Conservation (phyloP, 1,284 basidiomycete genomes). For the Apiotrichum mycotoxinovorans region DNA sequence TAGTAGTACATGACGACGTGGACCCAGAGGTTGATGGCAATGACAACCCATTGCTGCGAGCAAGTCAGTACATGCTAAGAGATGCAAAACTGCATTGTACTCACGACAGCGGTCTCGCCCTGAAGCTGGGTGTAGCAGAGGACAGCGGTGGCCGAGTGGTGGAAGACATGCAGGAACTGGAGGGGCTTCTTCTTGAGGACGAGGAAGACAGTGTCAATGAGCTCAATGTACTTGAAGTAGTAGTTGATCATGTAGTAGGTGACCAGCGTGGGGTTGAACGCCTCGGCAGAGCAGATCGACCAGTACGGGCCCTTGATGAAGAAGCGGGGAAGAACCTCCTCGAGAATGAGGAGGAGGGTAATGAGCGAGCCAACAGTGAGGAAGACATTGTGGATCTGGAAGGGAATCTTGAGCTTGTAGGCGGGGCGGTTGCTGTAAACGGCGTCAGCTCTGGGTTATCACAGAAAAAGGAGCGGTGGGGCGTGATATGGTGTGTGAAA, state of each 20-base stretch:
- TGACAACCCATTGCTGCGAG: constrained; percentile 91
- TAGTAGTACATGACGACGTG: constrained; percentile 99
- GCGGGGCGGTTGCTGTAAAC: constrained; percentile 58
- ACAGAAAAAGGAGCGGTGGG: no score
- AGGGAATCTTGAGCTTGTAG: constrained; percentile 76
- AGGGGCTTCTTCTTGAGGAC: constrained; percentile 98
- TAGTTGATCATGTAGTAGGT: constrained; percentile 99
- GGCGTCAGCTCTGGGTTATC: constrained; percentile 1
- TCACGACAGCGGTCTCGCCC: constrained; percentile 81
- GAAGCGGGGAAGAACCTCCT: constrained; percentile 78
- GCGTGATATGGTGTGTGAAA: not conserved
- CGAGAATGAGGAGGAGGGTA: constrained; percentile 79
- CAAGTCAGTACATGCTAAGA: not conserved
- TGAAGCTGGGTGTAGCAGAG: constrained; percentile 93
- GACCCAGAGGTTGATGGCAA: constrained; percentile 85
- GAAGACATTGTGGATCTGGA: constrained; percentile 88
- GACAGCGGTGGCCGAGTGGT: constrained; percentile 96
- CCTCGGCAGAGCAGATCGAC: constrained; percentile 69
- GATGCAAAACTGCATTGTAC: constrained; percentile 16
- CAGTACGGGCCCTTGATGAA: constrained; percentile 68
- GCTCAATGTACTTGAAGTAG: constrained; percentile 91
- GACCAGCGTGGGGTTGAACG: constrained; percentile 87
- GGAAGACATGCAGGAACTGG: constrained; percentile 96
- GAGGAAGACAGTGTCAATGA: constrained; percentile 93
- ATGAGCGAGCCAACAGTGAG: constrained; percentile 77